Evolutionary conservation across 1,284 basidiomycete genomes (phyloP).

Genomic region (Moniliella sp.): DNA sequence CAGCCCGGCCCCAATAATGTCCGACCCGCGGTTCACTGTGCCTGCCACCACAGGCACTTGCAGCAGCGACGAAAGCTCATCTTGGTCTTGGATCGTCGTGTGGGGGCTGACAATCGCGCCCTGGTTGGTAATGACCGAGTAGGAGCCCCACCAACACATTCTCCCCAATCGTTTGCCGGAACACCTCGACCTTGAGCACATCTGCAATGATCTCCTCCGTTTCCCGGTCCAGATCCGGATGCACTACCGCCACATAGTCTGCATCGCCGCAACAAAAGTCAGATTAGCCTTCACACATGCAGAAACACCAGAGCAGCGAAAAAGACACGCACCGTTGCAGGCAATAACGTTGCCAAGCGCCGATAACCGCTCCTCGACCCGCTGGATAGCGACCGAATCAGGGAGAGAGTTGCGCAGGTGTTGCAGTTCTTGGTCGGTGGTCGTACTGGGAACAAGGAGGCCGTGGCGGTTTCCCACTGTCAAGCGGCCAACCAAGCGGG

Average conservation of each 20-base stretch:
- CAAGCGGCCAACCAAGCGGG: conserved; percentile 74
- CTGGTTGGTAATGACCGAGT: conserved; percentile 82
- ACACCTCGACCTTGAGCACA: conserved; percentile 94
- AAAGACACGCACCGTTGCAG: conserved; percentile 58
- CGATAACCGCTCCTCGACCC: conserved; percentile 83
- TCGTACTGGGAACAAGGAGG: conserved; percentile 77
- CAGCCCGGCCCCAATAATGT: conserved; percentile 85
- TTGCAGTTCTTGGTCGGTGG: conserved; percentile 93
- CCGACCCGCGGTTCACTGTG: conserved; percentile 90
- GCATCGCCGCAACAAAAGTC: not conserved
- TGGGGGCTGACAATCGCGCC: conserved; percentile 92
- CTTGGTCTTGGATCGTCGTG: conserved; percentile 87
- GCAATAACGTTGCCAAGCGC: conserved; percentile 95
- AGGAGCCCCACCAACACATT: conserved; percentile 91
- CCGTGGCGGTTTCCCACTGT: conserved; percentile 76
- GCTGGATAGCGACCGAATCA: conserved; percentile 70
- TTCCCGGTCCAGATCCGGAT: conserved; percentile 84
- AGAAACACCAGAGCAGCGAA: not conserved
- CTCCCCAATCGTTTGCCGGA: conserved; percentile 78
- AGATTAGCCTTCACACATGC: not conserved
- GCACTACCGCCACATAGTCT: conserved; percentile 28
- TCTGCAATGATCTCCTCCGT: conserved; percentile 99
- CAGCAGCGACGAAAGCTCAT: conserved; percentile 78
- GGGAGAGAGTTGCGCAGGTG: conserved; percentile 91
- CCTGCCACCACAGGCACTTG: conserved; percentile 90